phyloP scores from a whole-genome alignment of 345 rosid species.

The Mangifera indica region DNA sequence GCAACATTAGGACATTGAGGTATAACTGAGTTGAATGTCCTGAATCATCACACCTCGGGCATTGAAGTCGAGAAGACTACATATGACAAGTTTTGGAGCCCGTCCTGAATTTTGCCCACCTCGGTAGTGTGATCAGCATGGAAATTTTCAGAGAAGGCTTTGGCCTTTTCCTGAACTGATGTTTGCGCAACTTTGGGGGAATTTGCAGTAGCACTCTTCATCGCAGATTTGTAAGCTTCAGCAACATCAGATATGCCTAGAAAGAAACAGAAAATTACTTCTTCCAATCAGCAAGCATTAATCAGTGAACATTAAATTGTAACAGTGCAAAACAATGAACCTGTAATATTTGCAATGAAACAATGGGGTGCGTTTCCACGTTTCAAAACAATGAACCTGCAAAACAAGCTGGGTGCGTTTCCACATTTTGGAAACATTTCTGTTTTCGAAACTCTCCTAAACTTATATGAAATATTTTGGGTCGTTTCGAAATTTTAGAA shows the following conservation, averaged over 20 bases:
- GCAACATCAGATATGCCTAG: constrained; percentile 89
- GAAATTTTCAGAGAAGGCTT: constrained; percentile 58
- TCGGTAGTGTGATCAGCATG: constrained; percentile 51
- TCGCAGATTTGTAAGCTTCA: constrained; percentile 71
- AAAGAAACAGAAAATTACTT: not conserved
- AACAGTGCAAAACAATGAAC: too few species aligned
- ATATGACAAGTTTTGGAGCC: constrained; percentile 68
- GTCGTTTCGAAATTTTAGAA: too few species aligned
- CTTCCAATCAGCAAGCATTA: not conserved
- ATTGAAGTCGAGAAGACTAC: constrained; percentile 71
- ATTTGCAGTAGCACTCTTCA: constrained; percentile 51
- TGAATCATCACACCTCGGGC: constrained; percentile 48
- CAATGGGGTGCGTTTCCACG: too few species aligned
- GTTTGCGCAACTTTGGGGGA: constrained; percentile 47
- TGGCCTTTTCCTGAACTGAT: constrained; percentile 65
- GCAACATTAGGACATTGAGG: not conserved
- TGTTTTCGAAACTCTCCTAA: too few species aligned
- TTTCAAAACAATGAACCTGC: too few species aligned
- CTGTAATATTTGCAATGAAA: too few species aligned
- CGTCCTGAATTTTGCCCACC: constrained; percentile 74
- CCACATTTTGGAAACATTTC: too few species aligned
- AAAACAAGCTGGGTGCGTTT: too few species aligned
- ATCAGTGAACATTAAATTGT: not conserved
- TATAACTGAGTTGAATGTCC: not conserved
- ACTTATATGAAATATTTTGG: too few species aligned